These are phyloP conservation scores for Plasmodium sp. DNA, from an alignment of 169 alveolate species.

Conservation along the genomic window DNA sequence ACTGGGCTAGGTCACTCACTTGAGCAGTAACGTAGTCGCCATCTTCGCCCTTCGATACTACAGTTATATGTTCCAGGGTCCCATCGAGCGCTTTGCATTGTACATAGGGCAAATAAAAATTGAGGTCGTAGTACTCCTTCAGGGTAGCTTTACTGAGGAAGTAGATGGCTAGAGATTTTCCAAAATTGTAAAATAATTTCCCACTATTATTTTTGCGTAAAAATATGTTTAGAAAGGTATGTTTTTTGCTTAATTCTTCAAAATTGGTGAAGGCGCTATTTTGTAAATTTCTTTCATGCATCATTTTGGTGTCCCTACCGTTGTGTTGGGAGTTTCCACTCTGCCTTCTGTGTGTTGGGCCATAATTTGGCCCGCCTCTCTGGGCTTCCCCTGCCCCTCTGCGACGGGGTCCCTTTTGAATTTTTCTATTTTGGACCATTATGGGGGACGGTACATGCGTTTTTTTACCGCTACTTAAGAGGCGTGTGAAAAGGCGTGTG, in stretches of 20 bases:
- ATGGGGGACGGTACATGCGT: background rate
- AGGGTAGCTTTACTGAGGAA: constrained; percentile 68
- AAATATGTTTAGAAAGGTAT: constrained; percentile 31
- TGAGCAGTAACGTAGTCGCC: background rate
- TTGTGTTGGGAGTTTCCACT: background rate
- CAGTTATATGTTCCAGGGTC: background rate
- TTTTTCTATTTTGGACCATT: background rate
- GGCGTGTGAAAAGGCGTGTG: background rate
- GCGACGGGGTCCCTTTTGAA: background rate
- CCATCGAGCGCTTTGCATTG: background rate
- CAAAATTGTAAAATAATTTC: constrained; percentile 40
- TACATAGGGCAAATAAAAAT: constrained; percentile 62
- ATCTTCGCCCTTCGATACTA: background rate
- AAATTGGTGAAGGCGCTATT: constrained; percentile 19
- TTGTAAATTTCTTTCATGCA: constrained; percentile 73
- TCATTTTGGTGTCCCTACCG: background rate
- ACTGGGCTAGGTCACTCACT: background rate
- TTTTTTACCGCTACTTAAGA: background rate
- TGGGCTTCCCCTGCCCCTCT: background rate
- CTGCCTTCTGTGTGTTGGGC: background rate
- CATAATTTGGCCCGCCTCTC: background rate
- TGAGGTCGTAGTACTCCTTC: constrained; percentile 37
- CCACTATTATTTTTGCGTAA: constrained; percentile 19
- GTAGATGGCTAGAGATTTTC: constrained; percentile 42
- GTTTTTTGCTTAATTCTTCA: constrained; percentile 56